Evolutionary conservation across 495 filamentous ascomycete genomes (phyloP), one percentile per base, ranked within the genome.

Genomic region (Talaromyces proteolyticus): DNA sequence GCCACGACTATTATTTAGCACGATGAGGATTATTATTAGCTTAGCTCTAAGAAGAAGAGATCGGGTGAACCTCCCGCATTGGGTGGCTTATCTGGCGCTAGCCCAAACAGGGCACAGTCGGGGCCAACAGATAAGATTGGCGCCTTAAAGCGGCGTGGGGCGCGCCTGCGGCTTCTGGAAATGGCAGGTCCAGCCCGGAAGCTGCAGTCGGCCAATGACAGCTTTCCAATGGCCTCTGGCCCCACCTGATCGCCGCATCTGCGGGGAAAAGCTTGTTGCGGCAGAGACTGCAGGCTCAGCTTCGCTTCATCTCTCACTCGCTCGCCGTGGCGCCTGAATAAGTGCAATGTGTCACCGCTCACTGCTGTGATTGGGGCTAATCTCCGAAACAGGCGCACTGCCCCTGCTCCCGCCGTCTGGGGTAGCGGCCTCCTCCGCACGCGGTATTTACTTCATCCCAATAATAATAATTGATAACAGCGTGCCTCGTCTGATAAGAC

Each of bases 31-130:
- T n/a, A n/a, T n/a, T n/a, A n/a, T n/a, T n/a, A n/a, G n/a, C n/a
- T n/a, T n/a, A n/a, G n/a, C n/a, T n/a, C n/a, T n/a, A n/a, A n/a
- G n/a, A n/a, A n/a, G n/a, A n/a, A n/a, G n/a, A n/a, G 14, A 22
- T 18, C 47, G 47, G 34, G 14, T 49, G 47, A 41, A 41, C 47
- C 47, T 49, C 47, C 47, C 47, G 18, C 34, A 49, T 49, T 40
- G 18, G 47, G 47, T 21, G 18, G 12, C 44, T 38, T 47, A 47
- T 47, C 44, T 25, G 7, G 38, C 44, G 17, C 44, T 29, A 38
- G 6, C 44, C 26, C 8, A 34, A 34, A 34, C 8, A 2, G 29
- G 29, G 2, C 29, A 34, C 4, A 34, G 14, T 34, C 29, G 14
- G 14, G 29, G 29, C 29, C 29, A 34, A n/a, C n/a, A n/a, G n/a